Conservation (phyloP, 306 rosid genomes). For the Quercus glauca region DNA sequence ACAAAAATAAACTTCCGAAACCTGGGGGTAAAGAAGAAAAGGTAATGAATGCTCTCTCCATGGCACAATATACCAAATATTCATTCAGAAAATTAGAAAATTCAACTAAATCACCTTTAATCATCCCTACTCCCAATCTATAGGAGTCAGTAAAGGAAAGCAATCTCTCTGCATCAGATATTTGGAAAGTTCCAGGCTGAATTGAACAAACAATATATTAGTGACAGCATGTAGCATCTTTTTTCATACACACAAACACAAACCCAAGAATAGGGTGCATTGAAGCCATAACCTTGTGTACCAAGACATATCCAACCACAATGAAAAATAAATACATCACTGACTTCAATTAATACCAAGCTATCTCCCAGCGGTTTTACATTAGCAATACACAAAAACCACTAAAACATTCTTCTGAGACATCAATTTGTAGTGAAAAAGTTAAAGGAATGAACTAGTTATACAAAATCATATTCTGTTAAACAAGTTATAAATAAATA, state of each 20-base stretch:
- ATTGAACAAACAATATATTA: constrained; percentile 22
- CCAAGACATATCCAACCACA: background rate
- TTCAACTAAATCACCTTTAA: constrained; percentile 48
- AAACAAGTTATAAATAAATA: background rate
- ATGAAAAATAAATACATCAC: background rate
- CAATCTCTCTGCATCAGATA: constrained; percentile 55
- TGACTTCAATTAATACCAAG: background rate
- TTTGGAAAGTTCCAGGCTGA: constrained; percentile 58
- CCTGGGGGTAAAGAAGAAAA: constrained; percentile 36
- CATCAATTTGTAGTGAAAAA: background rate
- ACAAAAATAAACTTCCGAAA: constrained; percentile 39
- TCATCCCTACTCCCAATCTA: constrained; percentile 53
- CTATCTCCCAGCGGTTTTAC: too few relatives aligned
- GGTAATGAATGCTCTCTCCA: background rate
- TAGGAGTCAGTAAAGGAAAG: constrained; percentile 64
- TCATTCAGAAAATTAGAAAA: background rate
- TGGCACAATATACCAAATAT: background rate
- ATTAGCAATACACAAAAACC: background rate
- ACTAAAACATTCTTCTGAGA: background rate
- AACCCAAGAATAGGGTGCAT: background rate
- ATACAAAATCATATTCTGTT: background rate
- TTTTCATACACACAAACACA: background rate
- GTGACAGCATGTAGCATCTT: background rate
- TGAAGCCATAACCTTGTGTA: background rate
- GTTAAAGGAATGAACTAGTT: background rate